phyloP scores from a whole-genome alignment of 768 basidiomycete genomes.

The Omphalotus guepiniiformis region DNA sequence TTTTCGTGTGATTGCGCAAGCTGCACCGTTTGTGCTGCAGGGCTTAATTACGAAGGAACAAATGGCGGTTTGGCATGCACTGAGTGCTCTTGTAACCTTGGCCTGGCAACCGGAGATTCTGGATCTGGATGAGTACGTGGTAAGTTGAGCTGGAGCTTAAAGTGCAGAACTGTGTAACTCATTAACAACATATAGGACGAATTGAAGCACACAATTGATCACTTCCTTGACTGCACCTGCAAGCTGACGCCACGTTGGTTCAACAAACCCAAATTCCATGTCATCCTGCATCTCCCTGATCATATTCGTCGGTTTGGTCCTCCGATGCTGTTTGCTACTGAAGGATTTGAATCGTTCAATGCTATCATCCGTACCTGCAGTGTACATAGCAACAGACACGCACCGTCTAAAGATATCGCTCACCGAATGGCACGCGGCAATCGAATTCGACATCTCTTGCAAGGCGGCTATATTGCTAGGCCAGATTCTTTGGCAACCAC shows the following conservation, averaged over 20 bases:
- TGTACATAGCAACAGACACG: slow-evolving; percentile 27
- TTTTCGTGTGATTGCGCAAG: slow-evolving; percentile 29
- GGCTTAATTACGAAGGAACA: slow-evolving; percentile 26
- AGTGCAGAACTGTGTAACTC: background rate
- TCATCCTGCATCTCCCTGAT: slow-evolving; percentile 30
- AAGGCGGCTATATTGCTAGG: slow-evolving; percentile 10
- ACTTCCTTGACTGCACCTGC: slow-evolving; percentile 30
- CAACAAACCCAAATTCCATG: slow-evolving; percentile 42
- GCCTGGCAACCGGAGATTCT: slow-evolving; percentile 37
- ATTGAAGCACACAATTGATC: slow-evolving; percentile 26
- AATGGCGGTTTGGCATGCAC: slow-evolving; percentile 28
- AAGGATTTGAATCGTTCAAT: slow-evolving; percentile 39
- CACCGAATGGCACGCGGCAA: slow-evolving; percentile 14
- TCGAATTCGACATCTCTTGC: slow-evolving; percentile 16
- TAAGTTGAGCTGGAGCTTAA: slow-evolving; percentile 15
- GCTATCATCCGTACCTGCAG: slow-evolving; percentile 20
- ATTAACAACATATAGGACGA: slow-evolving; percentile 12
- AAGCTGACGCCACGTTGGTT: slow-evolving; percentile 29
- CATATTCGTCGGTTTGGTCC: slow-evolving; percentile 38
- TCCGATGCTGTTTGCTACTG: slow-evolving; percentile 39
- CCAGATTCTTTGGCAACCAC: background rate
- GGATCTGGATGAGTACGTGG: slow-evolving; percentile 29
- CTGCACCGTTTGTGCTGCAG: slow-evolving; percentile 32
- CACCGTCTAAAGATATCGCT: slow-evolving; percentile 22
- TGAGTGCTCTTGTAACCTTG: slow-evolving; percentile 29